Percentiles rank a stretch among this genome's conserved stretches.
phyloP scores from a whole-genome alignment of 2,329 filamentous ascomycete genomes.

The Trichophyton simii region DNA sequence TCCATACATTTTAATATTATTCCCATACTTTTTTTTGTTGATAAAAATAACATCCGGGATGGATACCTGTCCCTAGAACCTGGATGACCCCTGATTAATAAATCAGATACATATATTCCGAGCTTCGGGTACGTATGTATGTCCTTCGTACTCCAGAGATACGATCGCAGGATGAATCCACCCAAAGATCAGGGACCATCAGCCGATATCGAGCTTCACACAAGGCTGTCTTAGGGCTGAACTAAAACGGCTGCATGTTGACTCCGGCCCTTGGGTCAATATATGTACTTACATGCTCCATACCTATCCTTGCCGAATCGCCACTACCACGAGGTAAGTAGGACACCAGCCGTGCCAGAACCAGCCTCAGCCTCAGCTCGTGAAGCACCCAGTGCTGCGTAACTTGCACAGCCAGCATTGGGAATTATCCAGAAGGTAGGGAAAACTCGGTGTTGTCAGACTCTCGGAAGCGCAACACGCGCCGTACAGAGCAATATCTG shows the following conservation, averaged over 20 bases:
- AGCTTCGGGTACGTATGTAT: not conserved
- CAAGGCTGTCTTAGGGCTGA: constrained; percentile 1
- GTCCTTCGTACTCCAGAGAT: not conserved
- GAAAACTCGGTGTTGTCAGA: not conserved
- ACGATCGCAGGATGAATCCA: not conserved
- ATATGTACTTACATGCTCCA: not conserved
- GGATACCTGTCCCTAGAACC: not conserved
- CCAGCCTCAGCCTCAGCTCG: not conserved
- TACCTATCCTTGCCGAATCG: not conserved
- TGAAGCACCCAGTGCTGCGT: not conserved
- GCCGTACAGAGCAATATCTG: not conserved
- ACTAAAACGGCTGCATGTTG: not conserved
- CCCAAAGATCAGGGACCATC: not conserved
- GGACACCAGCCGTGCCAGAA: constrained; percentile 1
- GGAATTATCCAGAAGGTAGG: not conserved
- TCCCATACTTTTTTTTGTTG: not conserved
- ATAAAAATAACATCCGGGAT: constrained; percentile 1
- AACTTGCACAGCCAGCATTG: not conserved
- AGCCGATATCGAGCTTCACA: not conserved
- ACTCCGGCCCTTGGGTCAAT: not conserved
- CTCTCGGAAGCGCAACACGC: not conserved
- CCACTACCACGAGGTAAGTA: not conserved
- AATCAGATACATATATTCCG: not conserved
- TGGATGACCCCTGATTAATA: constrained; percentile 1
- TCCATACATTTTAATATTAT: not conserved